These are phyloP conservation scores for Monosporascus sp. DNA, from an alignment of 2,329 filamentous ascomycete species.

Conservation along the genomic window DNA sequence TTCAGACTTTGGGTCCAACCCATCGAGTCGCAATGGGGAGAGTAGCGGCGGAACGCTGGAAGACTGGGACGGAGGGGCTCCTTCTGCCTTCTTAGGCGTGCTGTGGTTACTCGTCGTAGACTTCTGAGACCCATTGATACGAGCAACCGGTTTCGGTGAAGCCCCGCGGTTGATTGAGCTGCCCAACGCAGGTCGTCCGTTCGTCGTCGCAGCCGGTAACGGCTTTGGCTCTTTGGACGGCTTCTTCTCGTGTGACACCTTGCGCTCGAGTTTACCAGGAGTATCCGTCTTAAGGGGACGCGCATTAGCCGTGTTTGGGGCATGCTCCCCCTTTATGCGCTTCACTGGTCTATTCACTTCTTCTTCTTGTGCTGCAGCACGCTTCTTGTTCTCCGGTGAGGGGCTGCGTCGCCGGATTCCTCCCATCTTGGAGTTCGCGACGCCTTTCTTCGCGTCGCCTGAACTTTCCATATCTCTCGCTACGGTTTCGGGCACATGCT, in stretches of 20 bases:
- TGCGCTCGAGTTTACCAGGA: constrained; percentile 19
- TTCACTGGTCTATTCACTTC: constrained; percentile 40
- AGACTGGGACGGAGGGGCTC: constrained; percentile 28
- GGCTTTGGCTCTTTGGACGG: constrained; percentile 18
- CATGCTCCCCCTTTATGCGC: constrained; percentile 37
- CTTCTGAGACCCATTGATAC: constrained; percentile 38
- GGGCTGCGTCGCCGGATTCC: constrained; percentile 28
- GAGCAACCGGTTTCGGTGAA: constrained; percentile 34
- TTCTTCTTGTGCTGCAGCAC: constrained; percentile 39
- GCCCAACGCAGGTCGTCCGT: constrained; percentile 18
- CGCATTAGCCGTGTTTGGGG: constrained; percentile 12
- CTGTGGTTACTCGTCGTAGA: constrained; percentile 27
- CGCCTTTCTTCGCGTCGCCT: constrained; percentile 17
- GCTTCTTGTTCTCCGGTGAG: constrained; percentile 44
- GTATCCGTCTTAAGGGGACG: constrained; percentile 15
- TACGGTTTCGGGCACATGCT: constrained; percentile 14
- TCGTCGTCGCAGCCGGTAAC: constrained; percentile 10
- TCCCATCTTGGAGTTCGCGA: constrained; percentile 20
- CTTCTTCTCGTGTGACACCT: constrained; percentile 15
- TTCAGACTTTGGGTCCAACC: constrained; percentile 34
- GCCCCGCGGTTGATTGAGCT: constrained; percentile 17
- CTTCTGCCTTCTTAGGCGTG: constrained; percentile 34
- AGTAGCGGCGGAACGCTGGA: constrained; percentile 44
- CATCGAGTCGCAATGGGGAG: constrained; percentile 44
- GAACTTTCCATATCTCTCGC: constrained; percentile 20